Evolutionary conservation across 2,329 filamentous ascomycete species (phyloP).

Genomic region (Decorospora gaudefroyi): DNA sequence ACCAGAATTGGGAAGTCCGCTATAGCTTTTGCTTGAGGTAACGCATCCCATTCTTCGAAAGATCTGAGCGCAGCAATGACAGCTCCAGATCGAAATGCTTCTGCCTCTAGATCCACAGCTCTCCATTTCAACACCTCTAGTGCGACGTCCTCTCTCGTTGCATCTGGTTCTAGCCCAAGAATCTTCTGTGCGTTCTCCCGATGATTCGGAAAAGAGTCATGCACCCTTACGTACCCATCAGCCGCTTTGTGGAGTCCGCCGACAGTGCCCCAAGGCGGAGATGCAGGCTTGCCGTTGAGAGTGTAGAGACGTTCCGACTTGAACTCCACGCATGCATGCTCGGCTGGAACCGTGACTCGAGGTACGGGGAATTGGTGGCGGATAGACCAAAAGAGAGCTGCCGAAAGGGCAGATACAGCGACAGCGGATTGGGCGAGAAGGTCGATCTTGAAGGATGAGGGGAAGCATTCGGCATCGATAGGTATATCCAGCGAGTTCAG

Average conservation of each 20-base stretch:
- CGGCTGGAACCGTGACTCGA: constrained; percentile 50
- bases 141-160: constrained; percentile 49
- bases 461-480: constrained; percentile 38
- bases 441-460: constrained; percentile 61
- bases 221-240: constrained; percentile 60
- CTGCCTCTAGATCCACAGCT: constrained; percentile 55
- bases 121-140: constrained; percentile 50
- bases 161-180: constrained; percentile 46
- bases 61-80: constrained; percentile 58
- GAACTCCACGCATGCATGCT: constrained; percentile 59
- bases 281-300: constrained; percentile 47
- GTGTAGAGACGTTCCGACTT: constrained; percentile 58
- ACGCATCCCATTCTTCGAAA: constrained; percentile 57
- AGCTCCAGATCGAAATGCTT: constrained; percentile 48
- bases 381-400: constrained; percentile 53
- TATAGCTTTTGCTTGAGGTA: constrained; percentile 54
- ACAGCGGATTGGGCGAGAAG: constrained; percentile 60
- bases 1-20: constrained; percentile 55
- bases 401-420: constrained; percentile 56
- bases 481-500: constrained; percentile 29
- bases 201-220: constrained; percentile 61
- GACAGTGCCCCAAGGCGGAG: constrained; percentile 50
- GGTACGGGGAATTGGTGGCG: constrained; percentile 42
- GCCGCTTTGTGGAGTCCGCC: constrained; percentile 58
- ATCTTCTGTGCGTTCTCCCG: constrained; percentile 51